Percentiles rank a stretch among this genome's conserved stretches.
phyloP scores from a whole-genome alignment of 2,329 filamentous ascomycete genomes.

The Aureobasidium lini region DNA sequence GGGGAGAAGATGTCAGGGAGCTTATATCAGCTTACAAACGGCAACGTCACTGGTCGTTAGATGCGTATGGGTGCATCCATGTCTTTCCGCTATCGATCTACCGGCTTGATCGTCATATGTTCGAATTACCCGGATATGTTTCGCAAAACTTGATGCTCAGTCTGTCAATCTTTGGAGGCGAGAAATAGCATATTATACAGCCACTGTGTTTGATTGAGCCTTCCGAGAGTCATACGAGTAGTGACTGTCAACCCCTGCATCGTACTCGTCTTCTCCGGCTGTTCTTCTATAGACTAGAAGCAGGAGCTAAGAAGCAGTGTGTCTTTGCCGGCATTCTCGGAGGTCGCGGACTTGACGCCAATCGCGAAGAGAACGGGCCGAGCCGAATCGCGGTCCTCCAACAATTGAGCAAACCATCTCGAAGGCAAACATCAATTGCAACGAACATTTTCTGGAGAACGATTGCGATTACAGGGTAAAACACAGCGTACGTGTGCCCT shows the following conservation, averaged over 20 bases:
- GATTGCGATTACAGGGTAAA: background rate
- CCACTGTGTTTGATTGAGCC: too few relatives aligned
- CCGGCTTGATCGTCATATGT: background rate
- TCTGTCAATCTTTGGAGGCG: too few relatives aligned
- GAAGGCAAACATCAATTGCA: slow-evolving; percentile 2
- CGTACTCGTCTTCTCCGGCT: too few relatives aligned
- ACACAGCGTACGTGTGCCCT: background rate
- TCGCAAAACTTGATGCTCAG: background rate
- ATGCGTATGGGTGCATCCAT: background rate
- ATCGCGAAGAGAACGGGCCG: background rate
- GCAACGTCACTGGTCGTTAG: background rate
- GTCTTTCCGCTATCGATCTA: background rate
- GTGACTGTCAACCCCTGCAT: background rate
- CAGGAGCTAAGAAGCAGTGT: background rate
- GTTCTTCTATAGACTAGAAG: background rate
- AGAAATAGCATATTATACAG: too few relatives aligned
- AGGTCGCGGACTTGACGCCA: background rate
- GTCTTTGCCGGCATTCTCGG: background rate
- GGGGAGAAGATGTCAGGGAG: background rate
- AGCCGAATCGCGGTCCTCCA: background rate
- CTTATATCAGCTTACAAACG: slow-evolving; percentile 3
- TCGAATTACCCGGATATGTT: background rate
- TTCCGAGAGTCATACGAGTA: background rate
- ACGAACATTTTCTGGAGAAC: background rate
- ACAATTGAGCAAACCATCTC: background rate